Evolutionary conservation across 2,329 filamentous ascomycete species (phyloP), one percentile per base, ranked within the genome.

Genomic region (Cadophora sp.): DNA sequence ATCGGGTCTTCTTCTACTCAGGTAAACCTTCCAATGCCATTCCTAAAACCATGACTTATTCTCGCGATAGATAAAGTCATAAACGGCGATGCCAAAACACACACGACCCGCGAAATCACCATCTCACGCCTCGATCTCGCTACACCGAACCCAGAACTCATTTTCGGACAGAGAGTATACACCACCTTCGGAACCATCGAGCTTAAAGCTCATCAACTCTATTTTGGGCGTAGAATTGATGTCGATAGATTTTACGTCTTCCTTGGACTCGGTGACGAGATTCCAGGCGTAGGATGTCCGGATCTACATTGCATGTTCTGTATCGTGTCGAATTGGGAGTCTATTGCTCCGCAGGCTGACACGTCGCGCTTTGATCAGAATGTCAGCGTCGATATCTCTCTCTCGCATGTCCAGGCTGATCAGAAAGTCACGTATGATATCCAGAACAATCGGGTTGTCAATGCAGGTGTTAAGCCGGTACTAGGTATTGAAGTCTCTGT

Each of bases 221-320:
- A 56, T 27, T 56, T 66, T 48, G 27, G 50, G 4, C 30, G 36
- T 16, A 30, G 58, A 1, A 36, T 56, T 11, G 59, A 36, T 30
- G 11, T 66, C 0, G 24, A 66, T 20, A 33, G 36, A n/a, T 59
- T 59, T 2, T 66, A 66, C 33, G 22, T 62, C 16, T 66, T 66
- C 27, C 36, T 59, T 22, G 55, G 39, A 48, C 64, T 66, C 22
- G 64, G 64, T 1, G 64, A 66, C 48, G 64, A 66, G 48, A 66
- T 66, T 27, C 48, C 58, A 4, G 64, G 64, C 18, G 64, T 62
- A 3, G 64, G 64, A 36, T 66, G 33, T 55, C 64, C 64, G 22
- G 64, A 66, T 56, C 30, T 66, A 4, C 64, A 66, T 36, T 61
- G 47, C 39, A 66, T 24, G 18, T 66, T 66, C 36, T 59, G 58